Evolutionary conservation across 2,329 filamentous ascomycete genomes (phyloP).

Genomic region (Salinomyces thailandicus): DNA sequence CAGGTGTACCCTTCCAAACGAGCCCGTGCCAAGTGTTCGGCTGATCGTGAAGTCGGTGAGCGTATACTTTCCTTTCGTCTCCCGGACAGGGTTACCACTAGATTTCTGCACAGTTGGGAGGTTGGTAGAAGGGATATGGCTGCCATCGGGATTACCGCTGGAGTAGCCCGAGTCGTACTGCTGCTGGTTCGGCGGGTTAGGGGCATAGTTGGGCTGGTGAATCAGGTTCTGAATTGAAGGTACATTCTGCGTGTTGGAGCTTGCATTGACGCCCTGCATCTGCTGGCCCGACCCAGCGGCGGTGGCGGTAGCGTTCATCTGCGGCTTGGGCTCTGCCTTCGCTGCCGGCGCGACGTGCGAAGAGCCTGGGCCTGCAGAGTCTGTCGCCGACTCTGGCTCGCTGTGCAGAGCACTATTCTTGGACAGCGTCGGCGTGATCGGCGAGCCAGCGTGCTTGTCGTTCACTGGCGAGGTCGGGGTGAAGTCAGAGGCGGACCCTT

Average conservation of each 20-base stretch:
- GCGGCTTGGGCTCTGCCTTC: constrained; percentile 1
- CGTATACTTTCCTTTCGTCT: constrained; percentile 96
- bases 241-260: constrained; percentile 48
- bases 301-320: constrained; percentile 6
- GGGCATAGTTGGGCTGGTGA: constrained; percentile 47
- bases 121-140: constrained; percentile 28
- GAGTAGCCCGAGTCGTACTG: constrained; percentile 28
- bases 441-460: constrained; percentile 36
- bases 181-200: constrained; percentile 9
- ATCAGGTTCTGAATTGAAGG: constrained; percentile 78
- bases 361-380: not conserved
- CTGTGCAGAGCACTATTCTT: constrained; percentile 19
- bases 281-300: constrained; percentile 9
- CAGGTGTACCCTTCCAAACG: constrained; percentile 90
- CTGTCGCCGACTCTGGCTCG: constrained; percentile 21
- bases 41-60: constrained; percentile 81
- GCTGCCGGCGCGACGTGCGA: not conserved
- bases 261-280: constrained; percentile 28
- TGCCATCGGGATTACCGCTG: constrained; percentile 27
- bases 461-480: constrained; percentile 51
- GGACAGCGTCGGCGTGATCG: constrained; percentile 41
- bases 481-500: constrained; percentile 42
- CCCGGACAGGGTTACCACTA: constrained; percentile 38
- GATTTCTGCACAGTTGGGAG: constrained; percentile 20
- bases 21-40: constrained; percentile 88